Conservation (phyloP, 768 basidiomycete species). For the Kwoniella sp. region DNA sequence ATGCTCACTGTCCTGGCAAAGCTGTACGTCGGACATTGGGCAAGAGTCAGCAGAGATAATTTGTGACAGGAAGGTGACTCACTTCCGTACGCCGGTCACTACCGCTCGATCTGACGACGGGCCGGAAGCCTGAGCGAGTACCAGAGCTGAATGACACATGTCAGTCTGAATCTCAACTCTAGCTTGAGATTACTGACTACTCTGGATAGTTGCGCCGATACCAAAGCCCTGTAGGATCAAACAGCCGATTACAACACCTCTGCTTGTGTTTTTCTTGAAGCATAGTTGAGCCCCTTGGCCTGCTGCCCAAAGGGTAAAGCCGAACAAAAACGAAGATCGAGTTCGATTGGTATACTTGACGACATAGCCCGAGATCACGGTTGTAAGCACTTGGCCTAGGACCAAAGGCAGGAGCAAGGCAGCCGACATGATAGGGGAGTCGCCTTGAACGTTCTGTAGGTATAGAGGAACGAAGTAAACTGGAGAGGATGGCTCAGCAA, state of each 20-base stretch:
- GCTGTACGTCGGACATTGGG: constrained; percentile 1
- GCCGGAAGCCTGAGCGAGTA: constrained; percentile 38
- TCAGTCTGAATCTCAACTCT: too few relatives aligned
- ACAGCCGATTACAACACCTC: constrained; percentile 35
- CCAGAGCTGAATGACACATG: constrained; percentile 30
- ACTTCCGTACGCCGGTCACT: constrained; percentile 40
- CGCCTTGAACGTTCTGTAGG: constrained; percentile 40
- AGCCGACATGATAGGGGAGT: constrained; percentile 33
- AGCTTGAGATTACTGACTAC: constrained; percentile 20
- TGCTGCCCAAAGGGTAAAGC: constrained; percentile 43
- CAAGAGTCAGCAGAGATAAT: neutral
- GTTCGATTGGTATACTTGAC: constrained; percentile 38
- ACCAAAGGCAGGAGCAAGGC: constrained; percentile 42
- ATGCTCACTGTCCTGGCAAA: constrained; percentile 27
- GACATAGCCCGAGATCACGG: constrained; percentile 33
- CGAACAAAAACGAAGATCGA: constrained; percentile 33
- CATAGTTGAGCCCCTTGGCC: constrained; percentile 37
- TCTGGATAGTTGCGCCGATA: constrained; percentile 46
- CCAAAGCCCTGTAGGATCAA: constrained; percentile 47
- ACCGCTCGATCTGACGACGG: constrained; percentile 41
- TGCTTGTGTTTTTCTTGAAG: constrained; percentile 23
- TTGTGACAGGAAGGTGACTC: neutral
- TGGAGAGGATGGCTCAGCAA: neutral
- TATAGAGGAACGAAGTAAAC: constrained; percentile 42
- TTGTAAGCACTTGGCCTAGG: constrained; percentile 36